Evolutionary conservation across 495 filamentous ascomycete genomes (phyloP).

Genomic region (Trichoderma erinaceum): DNA sequence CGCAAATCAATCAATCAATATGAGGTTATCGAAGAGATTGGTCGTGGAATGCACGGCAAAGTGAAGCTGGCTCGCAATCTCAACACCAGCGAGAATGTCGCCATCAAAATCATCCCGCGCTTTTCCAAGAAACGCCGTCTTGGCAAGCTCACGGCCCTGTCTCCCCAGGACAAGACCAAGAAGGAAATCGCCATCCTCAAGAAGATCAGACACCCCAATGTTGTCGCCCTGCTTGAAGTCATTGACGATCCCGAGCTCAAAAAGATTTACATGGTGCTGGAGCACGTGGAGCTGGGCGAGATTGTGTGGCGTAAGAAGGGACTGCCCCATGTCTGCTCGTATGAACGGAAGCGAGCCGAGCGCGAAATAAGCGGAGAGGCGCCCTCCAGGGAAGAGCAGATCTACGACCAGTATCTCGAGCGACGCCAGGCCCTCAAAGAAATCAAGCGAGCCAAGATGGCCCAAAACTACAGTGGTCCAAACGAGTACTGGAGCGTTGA

Average conservation of each 20-base stretch:
- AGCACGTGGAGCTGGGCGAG: slow-evolving; percentile 90
- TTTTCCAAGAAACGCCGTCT: slow-evolving; percentile 86
- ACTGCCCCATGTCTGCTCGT: slow-evolving; percentile 65
- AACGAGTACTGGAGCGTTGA: slow-evolving; percentile 75
- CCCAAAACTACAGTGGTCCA: slow-evolving; percentile 32
- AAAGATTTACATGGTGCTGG: slow-evolving; percentile 96
- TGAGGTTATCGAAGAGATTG: slow-evolving; percentile 91
- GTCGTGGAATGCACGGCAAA: slow-evolving; percentile 92
- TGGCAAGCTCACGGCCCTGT: slow-evolving; percentile 57
- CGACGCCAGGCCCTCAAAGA: slow-evolving; percentile 53
- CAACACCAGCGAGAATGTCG: slow-evolving; percentile 71
- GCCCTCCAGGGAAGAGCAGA: slow-evolving; percentile 57
- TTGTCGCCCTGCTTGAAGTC: slow-evolving; percentile 91
- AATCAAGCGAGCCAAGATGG: slow-evolving; percentile 41
- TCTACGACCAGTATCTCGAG: slow-evolving; percentile 51
- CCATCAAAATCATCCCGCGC: slow-evolving; percentile 97
- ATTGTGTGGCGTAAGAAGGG: slow-evolving; percentile 88
- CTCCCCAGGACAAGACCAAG: slow-evolving; percentile 87
- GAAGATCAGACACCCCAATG: slow-evolving; percentile 91
- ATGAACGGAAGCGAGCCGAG: slow-evolving; percentile 74
- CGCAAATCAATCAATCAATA: slow-evolving; percentile 97
- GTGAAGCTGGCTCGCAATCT: slow-evolving; percentile 86
- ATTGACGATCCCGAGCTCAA: slow-evolving; percentile 93
- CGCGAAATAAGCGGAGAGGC: slow-evolving; percentile 58
- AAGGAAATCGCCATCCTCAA: slow-evolving; percentile 96